These are phyloP conservation scores for Pseudevernia furfuracea DNA, from an alignment of 495 filamentous ascomycete genomes.

Conservation along the genomic window DNA sequence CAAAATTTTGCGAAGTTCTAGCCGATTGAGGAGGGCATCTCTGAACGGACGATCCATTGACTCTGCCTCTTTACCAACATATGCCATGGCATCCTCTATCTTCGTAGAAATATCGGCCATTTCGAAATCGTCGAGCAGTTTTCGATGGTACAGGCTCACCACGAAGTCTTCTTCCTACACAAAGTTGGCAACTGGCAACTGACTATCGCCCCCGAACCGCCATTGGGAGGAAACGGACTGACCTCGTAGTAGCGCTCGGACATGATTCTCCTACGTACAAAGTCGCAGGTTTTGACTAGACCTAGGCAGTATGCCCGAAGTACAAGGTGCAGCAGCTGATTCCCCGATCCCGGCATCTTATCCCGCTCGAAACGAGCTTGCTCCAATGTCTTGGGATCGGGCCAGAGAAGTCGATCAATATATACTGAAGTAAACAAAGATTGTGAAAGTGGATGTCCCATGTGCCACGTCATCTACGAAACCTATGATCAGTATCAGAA, in stretches of 20 bases:
- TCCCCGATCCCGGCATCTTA: conserved; percentile 32
- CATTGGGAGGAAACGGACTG: conserved; percentile 20
- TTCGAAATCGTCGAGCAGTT: conserved; percentile 59
- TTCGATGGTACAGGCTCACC: conserved; percentile 76
- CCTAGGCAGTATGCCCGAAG: conserved; percentile 82
- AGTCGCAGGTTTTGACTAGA: conserved; percentile 72
- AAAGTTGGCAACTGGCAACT: conserved; percentile 3
- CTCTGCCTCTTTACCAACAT: conserved; percentile 40
- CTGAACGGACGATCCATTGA: conserved; percentile 43
- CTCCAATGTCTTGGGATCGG: conserved; percentile 56
- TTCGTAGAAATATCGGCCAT: conserved; percentile 48
- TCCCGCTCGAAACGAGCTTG: conserved; percentile 58
- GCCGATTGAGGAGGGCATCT: conserved; percentile 52
- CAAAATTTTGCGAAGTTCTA: conserved; percentile 58
- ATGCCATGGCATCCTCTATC: conserved; percentile 51
- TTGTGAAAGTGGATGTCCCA: conserved; percentile 87
- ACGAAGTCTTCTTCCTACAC: conserved; percentile 93
- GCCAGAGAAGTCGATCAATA: conserved; percentile 73
- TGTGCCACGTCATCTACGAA: conserved; percentile 87
- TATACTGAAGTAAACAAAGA: conserved; percentile 93
- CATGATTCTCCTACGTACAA: conserved; percentile 65
- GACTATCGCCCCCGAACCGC: background rate
- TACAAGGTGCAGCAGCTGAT: conserved; percentile 54
- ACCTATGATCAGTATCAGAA: conserved; percentile 28
- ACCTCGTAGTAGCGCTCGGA: conserved; percentile 85